Evolutionary conservation across 129 eudicot genomes (phyloP).

Genomic region (Dittrichia graveolens): DNA sequence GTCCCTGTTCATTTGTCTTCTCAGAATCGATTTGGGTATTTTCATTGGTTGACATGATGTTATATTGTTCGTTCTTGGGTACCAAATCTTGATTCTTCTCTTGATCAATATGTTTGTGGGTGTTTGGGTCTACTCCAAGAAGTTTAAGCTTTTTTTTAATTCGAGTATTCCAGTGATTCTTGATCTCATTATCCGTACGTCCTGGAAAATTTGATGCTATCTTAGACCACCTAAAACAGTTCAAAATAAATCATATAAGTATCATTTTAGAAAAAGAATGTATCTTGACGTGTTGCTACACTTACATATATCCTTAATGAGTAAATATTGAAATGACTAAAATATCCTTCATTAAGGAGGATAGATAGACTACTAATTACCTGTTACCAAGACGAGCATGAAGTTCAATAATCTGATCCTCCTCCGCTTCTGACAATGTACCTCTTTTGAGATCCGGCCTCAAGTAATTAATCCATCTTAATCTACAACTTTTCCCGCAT

Average conservation of each 20-base stretch:
- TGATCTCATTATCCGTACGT: constrained; percentile 78
- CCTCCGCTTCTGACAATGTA: constrained; percentile 59
- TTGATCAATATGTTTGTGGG: constrained; percentile 44
- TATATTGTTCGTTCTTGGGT: constrained; percentile 26
- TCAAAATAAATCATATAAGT: neutral
- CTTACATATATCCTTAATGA: too few relatives aligned
- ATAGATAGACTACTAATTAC: constrained; percentile 33
- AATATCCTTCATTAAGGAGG: too few relatives aligned
- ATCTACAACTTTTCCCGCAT: constrained; percentile 85
- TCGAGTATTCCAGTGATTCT: constrained; percentile 81
- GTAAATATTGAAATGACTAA: too few relatives aligned
- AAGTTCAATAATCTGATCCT: constrained; percentile 68
- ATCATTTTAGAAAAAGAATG: too few relatives aligned
- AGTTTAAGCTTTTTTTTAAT: constrained; percentile 74
- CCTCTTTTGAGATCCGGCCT: constrained; percentile 88
- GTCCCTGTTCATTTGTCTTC: constrained; percentile 13
- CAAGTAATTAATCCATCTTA: constrained; percentile 81
- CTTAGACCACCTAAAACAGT: constrained; percentile 61
- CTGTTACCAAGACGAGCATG: constrained; percentile 85
- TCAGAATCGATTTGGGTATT: constrained; percentile 17
- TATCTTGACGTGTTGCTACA: neutral
- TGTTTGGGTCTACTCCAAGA: constrained; percentile 52
- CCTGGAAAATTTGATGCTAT: constrained; percentile 88
- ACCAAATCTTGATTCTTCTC: constrained; percentile 29
- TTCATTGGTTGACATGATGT: constrained; percentile 22